Base-by-base conservation (phyloP, 257 asterid species). In the Pogostemon cablin region DNA sequence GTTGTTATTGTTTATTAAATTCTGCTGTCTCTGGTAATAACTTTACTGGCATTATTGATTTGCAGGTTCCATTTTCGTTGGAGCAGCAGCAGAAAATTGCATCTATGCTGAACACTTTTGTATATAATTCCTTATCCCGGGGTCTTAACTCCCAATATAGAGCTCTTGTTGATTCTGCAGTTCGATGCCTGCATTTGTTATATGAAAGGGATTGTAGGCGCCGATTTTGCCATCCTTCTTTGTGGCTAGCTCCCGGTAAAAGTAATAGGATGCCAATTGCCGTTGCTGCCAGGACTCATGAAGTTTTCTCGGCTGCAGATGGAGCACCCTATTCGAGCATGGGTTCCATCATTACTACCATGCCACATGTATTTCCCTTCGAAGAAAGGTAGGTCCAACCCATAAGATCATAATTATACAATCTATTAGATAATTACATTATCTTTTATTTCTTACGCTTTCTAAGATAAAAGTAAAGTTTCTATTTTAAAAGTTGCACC, bases 191-290 rank as follows among this genome's bases (percentile, higher is more conserved):
- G 82, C 97, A 93, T 85, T 80, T 93, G 79, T 78, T 93, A 43
- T 91, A 89, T 71, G 96, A 93, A 87, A 87, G 99, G 84, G 93
- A 93, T 76, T 91, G 97, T 78, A 80, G 99, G 86, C 95, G 85
- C 81, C 86, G 82, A 73, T 93, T 87, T 74, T 93, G 99, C 69
- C 92, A 89, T 81, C 90, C 96, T 63, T 81, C 86, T 59, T 79
- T 93, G 82, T 93, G 99, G 99, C 88, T 93, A 72, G 87, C 99
- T 54, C 99, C 99, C 48, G 96, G 92, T 78, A 90, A 86, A 80
- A 74, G 76, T 76, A 89, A 77, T 79, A 88, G 99, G 80, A 90
- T 91, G 47, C 96, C 99, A 54, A 83, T 89, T 76, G 97, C 96
- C 58, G 88, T 89, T 73, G 96, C 99, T 84, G 96, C 96, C 46